Percentiles rank a stretch among this genome's conserved stretches.
phyloP scores from a whole-genome alignment of 495 filamentous ascomycete genomes.

The Rostrohypoxylon terebratum region DNA sequence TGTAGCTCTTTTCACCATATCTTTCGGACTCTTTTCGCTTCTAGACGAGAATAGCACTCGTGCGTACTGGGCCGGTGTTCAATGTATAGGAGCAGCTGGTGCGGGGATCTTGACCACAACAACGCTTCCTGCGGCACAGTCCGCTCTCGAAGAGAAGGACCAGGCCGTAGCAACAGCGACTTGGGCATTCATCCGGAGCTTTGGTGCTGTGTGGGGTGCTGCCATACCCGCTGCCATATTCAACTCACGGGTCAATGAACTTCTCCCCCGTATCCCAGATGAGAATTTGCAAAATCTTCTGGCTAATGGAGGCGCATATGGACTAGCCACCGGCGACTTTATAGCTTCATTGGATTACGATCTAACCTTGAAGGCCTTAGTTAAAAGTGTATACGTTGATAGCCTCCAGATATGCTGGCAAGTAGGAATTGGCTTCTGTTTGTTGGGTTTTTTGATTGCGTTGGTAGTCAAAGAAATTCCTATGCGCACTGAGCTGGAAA shows the following conservation, averaged over 20 bases:
- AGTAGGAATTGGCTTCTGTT: not conserved
- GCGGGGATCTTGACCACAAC: not conserved
- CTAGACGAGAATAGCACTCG: constrained; percentile 42
- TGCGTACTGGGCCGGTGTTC: constrained; percentile 42
- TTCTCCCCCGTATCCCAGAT: not conserved
- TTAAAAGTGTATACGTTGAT: constrained; percentile 1
- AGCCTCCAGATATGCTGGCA: not conserved
- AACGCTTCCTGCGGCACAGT: not conserved
- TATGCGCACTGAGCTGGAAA: constrained; percentile 1
- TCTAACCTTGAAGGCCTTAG: not conserved
- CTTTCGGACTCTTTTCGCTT: constrained; percentile 54
- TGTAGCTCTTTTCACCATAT: constrained; percentile 56
- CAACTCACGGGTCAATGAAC: constrained; percentile 17
- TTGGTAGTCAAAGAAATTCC: not conserved
- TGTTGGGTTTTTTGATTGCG: not conserved
- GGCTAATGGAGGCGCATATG: constrained; percentile 2
- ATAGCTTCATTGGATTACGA: not conserved
- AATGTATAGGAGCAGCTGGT: constrained; percentile 8
- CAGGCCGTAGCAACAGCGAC: constrained; percentile 50
- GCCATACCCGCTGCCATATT: constrained; percentile 35
- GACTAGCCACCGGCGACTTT: not conserved
- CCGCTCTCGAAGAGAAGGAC: not conserved
- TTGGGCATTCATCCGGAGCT: constrained; percentile 56
- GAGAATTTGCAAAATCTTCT: not conserved
- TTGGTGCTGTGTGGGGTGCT: constrained; percentile 61